Evolutionary conservation across 2,329 filamentous ascomycete genomes (phyloP), one percentile per base, ranked within the genome.

Genomic region (Parastagonospora avenae): DNA sequence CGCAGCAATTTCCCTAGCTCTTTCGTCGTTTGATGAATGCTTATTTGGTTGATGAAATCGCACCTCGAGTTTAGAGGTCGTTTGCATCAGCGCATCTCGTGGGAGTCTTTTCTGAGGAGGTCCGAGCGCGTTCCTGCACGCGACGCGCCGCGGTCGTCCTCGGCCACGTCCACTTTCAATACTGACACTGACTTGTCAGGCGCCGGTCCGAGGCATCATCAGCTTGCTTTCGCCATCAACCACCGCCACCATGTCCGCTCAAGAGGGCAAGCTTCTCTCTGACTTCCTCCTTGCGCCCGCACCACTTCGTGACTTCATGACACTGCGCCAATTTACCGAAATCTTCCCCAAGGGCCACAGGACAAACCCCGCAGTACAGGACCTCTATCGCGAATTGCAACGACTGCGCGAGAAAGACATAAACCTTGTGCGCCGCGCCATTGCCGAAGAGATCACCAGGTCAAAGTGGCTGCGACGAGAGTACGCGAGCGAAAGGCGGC

Each of bases 231-330:
- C 36, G 4, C 30, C 54, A 12, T 30, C 35, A 28, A 8, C 43
- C 46, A 39, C 36, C 14, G 45, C 46, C 31, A 55, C 56, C 53
- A 91, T 92, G 88, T 79, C 89, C 3, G 86, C 88, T 8, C 87
- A 86, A 38, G 92, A 96, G 76, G 79, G 84, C 48, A 82, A 85
- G 27, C 89, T 96, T 58, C 82, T 96, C 44, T 81, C 81, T 65
- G 87, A 88, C 73, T 95, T 93, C 71, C 84, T 96, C 51, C 82
- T 95, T 31, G 81, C 87, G 28, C 89, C 91, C 10, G 87, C 91
- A 7, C 82, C 88, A 27, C 80, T 96, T 32, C 87, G 89, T 36
- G 83, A 87, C 57, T 83, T 92, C 66, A 79, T 92, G 60, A 87
- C 90, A 7, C 81, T 92, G 40, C 80, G 86, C 50, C 84, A 91